Percentiles rank a stretch among this genome's conserved stretches.
Evolutionary conservation across 345 rosid species (phyloP).

Genomic region (Salix viminalis): DNA sequence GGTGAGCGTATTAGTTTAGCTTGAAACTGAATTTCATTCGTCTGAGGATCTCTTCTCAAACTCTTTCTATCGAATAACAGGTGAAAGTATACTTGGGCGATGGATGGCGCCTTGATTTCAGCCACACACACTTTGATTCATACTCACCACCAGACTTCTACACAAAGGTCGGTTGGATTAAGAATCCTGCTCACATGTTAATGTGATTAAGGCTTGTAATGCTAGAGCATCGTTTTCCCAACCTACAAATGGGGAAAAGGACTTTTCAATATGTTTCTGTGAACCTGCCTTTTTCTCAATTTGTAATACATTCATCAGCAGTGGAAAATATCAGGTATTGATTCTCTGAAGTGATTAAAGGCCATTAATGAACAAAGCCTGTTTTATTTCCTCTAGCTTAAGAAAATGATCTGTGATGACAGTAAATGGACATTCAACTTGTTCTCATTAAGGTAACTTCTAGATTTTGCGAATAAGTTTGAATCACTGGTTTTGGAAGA

Average conservation of each 20-base stretch:
- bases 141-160: slow-evolving; percentile 71
- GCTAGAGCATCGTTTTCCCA: neutral
- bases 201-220: neutral
- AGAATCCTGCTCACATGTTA: neutral
- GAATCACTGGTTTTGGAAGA: neutral
- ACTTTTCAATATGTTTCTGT: neutral
- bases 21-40: neutral
- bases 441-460: neutral
- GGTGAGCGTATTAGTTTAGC: slow-evolving; percentile 27
- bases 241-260: neutral
- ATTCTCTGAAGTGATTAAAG: neutral
- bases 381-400: neutral
- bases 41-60: neutral
- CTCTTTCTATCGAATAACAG: slow-evolving; percentile 16
- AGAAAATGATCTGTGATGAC: neutral
- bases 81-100: slow-evolving; percentile 66
- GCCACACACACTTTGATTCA: slow-evolving; percentile 38
- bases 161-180: slow-evolving; percentile 40
- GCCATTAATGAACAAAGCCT: neutral
- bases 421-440: neutral
- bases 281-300: neutral
- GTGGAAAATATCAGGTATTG: neutral
- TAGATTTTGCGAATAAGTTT: neutral
- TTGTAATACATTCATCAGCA: neutral
- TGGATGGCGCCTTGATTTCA: slow-evolving; percentile 62